These are phyloP conservation scores for Metschnikowia cerradonensis DNA, from an alignment of 805 yeast genomes.

Conservation along the genomic window DNA sequence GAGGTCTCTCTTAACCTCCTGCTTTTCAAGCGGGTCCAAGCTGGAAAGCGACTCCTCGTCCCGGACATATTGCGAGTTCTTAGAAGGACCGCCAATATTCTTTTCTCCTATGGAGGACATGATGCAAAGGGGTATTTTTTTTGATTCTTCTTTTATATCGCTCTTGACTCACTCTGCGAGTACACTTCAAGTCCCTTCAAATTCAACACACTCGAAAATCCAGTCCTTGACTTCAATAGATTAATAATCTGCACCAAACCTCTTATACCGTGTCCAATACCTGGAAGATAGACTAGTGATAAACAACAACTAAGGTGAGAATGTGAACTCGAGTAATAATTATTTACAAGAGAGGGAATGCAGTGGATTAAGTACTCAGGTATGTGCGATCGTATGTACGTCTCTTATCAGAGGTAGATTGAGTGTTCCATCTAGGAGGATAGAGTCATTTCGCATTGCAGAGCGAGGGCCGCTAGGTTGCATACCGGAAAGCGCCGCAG, in stretches of 20 bases:
- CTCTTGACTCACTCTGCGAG: too few relatives aligned
- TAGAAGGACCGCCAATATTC: conserved; percentile 10
- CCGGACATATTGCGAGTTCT: conserved; percentile 19
- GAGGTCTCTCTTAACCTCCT: conserved; percentile 52
- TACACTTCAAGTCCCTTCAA: too few relatives aligned
- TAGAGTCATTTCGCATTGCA: neutral
- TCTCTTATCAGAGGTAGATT: conserved; percentile 3
- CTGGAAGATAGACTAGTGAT: too few relatives aligned
- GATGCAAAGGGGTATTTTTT: neutral
- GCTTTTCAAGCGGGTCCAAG: conserved; percentile 9
- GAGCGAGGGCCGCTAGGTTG: neutral
- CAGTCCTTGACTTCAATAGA: too few relatives aligned
- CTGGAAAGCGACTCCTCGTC: conserved; percentile 16
- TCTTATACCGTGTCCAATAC: too few relatives aligned
- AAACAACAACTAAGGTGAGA: too few relatives aligned
- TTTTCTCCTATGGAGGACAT: conserved; percentile 17
- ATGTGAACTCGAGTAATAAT: too few relatives aligned
- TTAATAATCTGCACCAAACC: too few relatives aligned
- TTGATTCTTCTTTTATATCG: too few relatives aligned
- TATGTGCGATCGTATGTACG: conserved; percentile 1
- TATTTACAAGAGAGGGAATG: neutral
- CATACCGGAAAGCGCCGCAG: conserved; percentile 1
- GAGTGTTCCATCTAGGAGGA: neutral
- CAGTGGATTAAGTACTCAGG: neutral
- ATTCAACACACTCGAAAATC: too few relatives aligned